Conservation (phyloP, 2,329 filamentous ascomycete genomes). For the Magnaporthiopsis rhizophila region DNA sequence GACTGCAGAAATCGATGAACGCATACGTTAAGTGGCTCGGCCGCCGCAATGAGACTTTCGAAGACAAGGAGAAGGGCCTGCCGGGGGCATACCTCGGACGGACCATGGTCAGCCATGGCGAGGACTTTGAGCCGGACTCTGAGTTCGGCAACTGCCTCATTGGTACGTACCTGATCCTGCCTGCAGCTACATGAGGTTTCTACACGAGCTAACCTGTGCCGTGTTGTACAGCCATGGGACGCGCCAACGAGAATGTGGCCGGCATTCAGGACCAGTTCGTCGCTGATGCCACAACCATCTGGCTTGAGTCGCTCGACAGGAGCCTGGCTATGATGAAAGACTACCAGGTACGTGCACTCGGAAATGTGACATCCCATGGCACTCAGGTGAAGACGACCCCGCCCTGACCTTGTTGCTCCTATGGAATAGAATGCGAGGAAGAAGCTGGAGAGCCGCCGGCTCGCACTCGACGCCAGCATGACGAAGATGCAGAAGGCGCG, state of each 20-base stretch:
- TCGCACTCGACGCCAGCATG: slow-evolving; percentile 85
- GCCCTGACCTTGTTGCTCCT: neutral
- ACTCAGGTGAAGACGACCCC: too few species aligned
- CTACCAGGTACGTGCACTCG: slow-evolving; percentile 62
- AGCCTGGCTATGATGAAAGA: slow-evolving; percentile 95
- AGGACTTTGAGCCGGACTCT: slow-evolving; percentile 85
- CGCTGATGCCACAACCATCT: slow-evolving; percentile 67
- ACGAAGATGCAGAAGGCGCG: slow-evolving; percentile 90
- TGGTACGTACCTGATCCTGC: neutral
- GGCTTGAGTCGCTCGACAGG: slow-evolving; percentile 87
- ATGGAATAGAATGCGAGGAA: slow-evolving; percentile 62
- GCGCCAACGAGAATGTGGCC: slow-evolving; percentile 80
- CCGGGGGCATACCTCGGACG: slow-evolving; percentile 73
- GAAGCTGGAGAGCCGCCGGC: slow-evolving; percentile 82
- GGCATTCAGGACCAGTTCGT: slow-evolving; percentile 80
- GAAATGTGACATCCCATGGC: neutral
- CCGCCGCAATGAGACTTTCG: slow-evolving; percentile 67
- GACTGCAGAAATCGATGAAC: slow-evolving; percentile 77
- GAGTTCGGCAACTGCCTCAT: slow-evolving; percentile 85
- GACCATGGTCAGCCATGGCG: slow-evolving; percentile 80
- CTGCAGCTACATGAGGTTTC: neutral
- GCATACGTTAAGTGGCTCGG: slow-evolving; percentile 82
- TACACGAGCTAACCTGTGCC: neutral
- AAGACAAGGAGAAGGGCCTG: slow-evolving; percentile 81
- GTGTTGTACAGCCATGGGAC: slow-evolving; percentile 51